Evolutionary conservation across 768 basidiomycete species (phyloP).

Genomic region (Sarcomyxa edulis): DNA sequence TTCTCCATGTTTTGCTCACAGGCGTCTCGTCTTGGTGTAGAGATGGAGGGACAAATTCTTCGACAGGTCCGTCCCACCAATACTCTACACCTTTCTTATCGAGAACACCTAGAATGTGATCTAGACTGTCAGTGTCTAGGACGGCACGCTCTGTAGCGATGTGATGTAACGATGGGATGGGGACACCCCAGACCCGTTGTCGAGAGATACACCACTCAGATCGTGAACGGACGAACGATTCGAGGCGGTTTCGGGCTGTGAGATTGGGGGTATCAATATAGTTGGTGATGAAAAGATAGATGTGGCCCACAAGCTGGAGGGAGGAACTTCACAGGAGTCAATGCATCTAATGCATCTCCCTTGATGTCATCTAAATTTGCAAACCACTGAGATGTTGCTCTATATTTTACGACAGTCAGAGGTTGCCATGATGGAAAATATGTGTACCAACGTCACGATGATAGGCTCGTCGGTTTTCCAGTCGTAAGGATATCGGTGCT

Average conservation of each 20-base stretch:
- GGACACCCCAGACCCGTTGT: slow-evolving; percentile 96
- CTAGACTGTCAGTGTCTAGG: slow-evolving; percentile 58
- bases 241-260: slow-evolving; percentile 81
- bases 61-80: slow-evolving; percentile 89
- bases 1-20: slow-evolving; percentile 50
- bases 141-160: slow-evolving; percentile 54
- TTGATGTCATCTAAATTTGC: slow-evolving; percentile 88
- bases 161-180: slow-evolving; percentile 85
- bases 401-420: too few relatives aligned
- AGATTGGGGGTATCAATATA: not conserved
- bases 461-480: slow-evolving; percentile 94
- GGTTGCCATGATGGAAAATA: too few relatives aligned
- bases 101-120: slow-evolving; percentile 74
- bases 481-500: slow-evolving; percentile 92
- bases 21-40: slow-evolving; percentile 40
- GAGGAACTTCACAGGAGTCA: slow-evolving; percentile 68
- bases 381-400: slow-evolving; percentile 97
- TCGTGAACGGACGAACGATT: slow-evolving; percentile 78
- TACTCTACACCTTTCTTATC: slow-evolving; percentile 67
- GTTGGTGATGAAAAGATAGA: not conserved
- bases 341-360: slow-evolving; percentile 59
- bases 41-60: slow-evolving; percentile 71
- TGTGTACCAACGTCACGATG: slow-evolving; percentile 79
- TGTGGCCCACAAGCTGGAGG: slow-evolving; percentile 60
- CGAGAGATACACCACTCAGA: slow-evolving; percentile 99